Evolutionary conservation across 192 early-diverging fungal genomes (phyloP).

Genomic region (Cetraspora pellucida): DNA sequence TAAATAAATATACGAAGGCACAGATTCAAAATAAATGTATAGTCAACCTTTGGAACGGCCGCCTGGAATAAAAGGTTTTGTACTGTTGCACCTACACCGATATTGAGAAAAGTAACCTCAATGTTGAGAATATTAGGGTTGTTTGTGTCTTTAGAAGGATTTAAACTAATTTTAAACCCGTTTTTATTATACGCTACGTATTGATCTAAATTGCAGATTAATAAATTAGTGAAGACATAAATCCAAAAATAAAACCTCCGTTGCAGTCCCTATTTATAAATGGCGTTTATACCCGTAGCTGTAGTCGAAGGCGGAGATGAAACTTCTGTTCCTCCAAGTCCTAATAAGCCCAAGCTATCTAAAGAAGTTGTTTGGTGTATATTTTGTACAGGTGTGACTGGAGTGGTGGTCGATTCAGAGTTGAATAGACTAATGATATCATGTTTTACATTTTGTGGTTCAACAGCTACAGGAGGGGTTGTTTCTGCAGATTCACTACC

Average conservation of each 20-base stretch:
- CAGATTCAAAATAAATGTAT: not conserved
- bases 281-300: too few species aligned
- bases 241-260: not conserved
- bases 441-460: slow-evolving; percentile 12
- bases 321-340: not conserved
- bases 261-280: not conserved
- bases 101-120: slow-evolving; percentile 70
- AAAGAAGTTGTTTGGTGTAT: slow-evolving; percentile 4
- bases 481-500: slow-evolving; percentile 54
- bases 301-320: not conserved
- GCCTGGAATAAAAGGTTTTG: slow-evolving; percentile 80
- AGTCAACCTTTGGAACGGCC: slow-evolving; percentile 79
- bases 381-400: not conserved
- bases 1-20: too few species aligned
- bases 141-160: slow-evolving; percentile 67
- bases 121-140: slow-evolving; percentile 66
- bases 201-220: not conserved
- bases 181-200: slow-evolving; percentile 76
- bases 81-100: slow-evolving; percentile 54
- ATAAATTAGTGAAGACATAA: not conserved
- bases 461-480: slow-evolving; percentile 37
- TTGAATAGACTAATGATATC: slow-evolving; percentile 33
- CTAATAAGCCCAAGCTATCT: slow-evolving; percentile 15
- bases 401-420: not conserved
- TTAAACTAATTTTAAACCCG: slow-evolving; percentile 75